Evolutionary conservation across 140 eudicot species (phyloP), one percentile per base, ranked within the genome.

Genomic region (Anethum foeniculum): DNA sequence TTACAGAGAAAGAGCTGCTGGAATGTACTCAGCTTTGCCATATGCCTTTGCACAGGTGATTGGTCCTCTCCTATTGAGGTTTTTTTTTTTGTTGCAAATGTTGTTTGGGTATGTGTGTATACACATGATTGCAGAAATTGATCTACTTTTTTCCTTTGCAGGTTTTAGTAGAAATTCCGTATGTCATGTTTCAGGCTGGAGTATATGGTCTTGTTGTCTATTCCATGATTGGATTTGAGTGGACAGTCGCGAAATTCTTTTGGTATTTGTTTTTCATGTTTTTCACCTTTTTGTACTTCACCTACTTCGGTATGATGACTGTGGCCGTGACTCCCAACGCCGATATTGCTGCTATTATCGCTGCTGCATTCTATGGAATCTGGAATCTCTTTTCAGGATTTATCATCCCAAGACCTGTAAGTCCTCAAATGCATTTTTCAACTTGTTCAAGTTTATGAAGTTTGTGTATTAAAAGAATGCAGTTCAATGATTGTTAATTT

Each of bases 21-120:
- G 96, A 56, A 91, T 91, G 97, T 94, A 91, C 80, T 94, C 97
- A 16, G 91, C 96, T 27, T 49, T 94, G 74, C 96, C 97, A 4
- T 94, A 91, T 69, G 97, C 98, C 38, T 85, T 94, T 52, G 96
- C 93, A 65, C 98, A 93, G 93, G 98, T 91, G 58, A 34, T 78
- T 28, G 14, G 1, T 54, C 58, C 30, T 10, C 56, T 73, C 27
- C 7, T 54, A 13, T 39, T 39, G 15, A 48, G 32, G 14, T 65
- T 12, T 67, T 28, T 4, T 14, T 30, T 14, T 15, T 14, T 28
- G 65, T 21, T 25, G 71, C 74, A 32, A 28, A 15, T 13, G 43
- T 34, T 32, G 44, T 68, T 15, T 68, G 74, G 12, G 3, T 32
- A 3, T 30, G 23, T 67, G 38, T 14, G 21, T 62, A 10, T 1